Percentiles rank a stretch among this genome's conserved stretches.
These are phyloP conservation scores for Protomyces macrosporus DNA, from an alignment of 1,139 yeast genomes.

Conservation along the genomic window DNA sequence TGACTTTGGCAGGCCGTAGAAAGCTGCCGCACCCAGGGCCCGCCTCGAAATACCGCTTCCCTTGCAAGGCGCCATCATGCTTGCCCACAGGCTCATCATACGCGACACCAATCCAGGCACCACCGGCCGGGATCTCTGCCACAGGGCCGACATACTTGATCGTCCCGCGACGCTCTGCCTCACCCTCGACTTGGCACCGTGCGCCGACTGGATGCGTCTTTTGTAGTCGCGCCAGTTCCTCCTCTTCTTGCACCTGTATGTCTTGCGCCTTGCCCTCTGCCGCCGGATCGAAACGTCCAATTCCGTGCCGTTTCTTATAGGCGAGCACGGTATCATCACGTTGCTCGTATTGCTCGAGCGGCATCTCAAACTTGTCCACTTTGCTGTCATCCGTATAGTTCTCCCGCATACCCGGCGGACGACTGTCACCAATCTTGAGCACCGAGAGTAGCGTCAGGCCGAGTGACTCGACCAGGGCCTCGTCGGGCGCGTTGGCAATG, in stretches of 20 bases:
- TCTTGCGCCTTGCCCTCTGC: constrained; percentile 38
- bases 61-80: constrained; percentile 72
- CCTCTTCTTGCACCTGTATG: constrained; percentile 30
- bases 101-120: constrained; percentile 72
- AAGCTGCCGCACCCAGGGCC: constrained; percentile 47
- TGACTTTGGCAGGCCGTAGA: constrained; percentile 40
- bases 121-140: constrained; percentile 43
- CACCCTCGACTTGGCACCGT: constrained; percentile 43
- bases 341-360: constrained; percentile 62
- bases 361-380: constrained; percentile 49
- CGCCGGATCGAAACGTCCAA: constrained; percentile 69
- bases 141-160: constrained; percentile 65
- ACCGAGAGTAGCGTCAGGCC: constrained; percentile 25
- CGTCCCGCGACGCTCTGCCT: constrained; percentile 56
- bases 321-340: constrained; percentile 59
- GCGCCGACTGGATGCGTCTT: constrained; percentile 37
- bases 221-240: constrained; percentile 37
- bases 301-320: constrained; percentile 64
- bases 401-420: constrained; percentile 39
- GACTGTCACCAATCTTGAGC: constrained; percentile 39
- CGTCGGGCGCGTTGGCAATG: constrained; percentile 30
- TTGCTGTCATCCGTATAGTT: constrained; percentile 39
- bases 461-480: constrained; percentile 22
- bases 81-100: constrained; percentile 61
- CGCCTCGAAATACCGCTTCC: constrained; percentile 57